Evolutionary conservation across 768 basidiomycete genomes (phyloP).

Genomic region (Brasilioporus rufonigricans): DNA sequence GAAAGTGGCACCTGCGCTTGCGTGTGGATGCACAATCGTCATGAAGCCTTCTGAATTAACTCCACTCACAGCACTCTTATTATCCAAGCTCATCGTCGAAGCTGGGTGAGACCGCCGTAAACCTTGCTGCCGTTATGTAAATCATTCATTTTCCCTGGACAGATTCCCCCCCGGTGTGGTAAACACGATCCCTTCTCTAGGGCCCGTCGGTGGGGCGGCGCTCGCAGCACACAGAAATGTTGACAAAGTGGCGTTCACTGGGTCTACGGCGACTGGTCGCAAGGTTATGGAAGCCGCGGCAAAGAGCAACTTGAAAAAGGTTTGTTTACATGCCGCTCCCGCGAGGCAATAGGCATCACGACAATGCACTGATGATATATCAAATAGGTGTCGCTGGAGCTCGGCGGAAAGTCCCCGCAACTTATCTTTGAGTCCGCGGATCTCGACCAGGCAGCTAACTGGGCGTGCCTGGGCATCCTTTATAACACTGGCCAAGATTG

Average conservation of each 20-base stretch:
- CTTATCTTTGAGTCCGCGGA: constrained; percentile 91
- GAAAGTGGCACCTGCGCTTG: constrained; percentile 93
- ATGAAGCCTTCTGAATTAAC: constrained; percentile 94
- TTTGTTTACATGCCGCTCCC: constrained; percentile 30
- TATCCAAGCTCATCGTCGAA: constrained; percentile 77
- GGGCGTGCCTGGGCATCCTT: constrained; percentile 83
- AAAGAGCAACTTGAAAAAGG: constrained; percentile 93
- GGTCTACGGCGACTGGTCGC: constrained; percentile 85
- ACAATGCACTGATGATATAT: constrained; percentile 9
- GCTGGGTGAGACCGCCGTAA: constrained; percentile 59
- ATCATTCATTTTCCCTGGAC: constrained; percentile 12
- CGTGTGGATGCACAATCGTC: constrained; percentile 88
- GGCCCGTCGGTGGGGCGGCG: constrained; percentile 80
- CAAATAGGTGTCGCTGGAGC: constrained; percentile 78
- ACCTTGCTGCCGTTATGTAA: constrained; percentile 10
- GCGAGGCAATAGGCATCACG: constrained; percentile 21
- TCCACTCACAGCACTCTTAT: constrained; percentile 78
- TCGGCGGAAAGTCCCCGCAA: constrained; percentile 91
- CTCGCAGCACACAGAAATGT: constrained; percentile 80
- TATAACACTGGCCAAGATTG: constrained; percentile 94
- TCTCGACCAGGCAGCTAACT: constrained; percentile 79
- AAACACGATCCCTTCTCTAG: constrained; percentile 84
- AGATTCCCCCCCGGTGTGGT: constrained; percentile 91
- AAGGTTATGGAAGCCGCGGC: constrained; percentile 92
- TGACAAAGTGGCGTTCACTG: constrained; percentile 95